Conservation (phyloP, 2,329 filamentous ascomycete genomes). For the Piedraia hortae region DNA sequence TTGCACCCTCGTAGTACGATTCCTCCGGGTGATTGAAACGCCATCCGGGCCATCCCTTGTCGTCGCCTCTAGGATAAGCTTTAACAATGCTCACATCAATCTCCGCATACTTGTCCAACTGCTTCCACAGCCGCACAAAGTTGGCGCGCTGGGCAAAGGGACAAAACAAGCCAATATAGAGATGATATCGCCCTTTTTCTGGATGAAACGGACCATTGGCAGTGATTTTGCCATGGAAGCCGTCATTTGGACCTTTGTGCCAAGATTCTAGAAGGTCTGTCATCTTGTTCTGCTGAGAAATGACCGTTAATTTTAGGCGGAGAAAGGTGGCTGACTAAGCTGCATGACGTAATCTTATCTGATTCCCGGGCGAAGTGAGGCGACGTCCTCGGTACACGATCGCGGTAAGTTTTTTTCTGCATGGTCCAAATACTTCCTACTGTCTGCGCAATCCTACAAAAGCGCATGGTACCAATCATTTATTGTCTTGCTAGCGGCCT, state of each 20-base stretch:
- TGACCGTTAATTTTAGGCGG: too few relatives aligned
- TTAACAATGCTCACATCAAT: conserved; percentile 31
- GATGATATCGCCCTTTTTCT: conserved; percentile 25
- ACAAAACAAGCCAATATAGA: conserved; percentile 34
- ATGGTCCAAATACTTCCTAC: too few relatives aligned
- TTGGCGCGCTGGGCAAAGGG: conserved; percentile 35
- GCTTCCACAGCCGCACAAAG: conserved; percentile 29
- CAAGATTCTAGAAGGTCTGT: too few relatives aligned
- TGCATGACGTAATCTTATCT: not conserved
- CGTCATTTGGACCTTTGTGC: conserved; percentile 14
- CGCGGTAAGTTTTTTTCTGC: too few relatives aligned
- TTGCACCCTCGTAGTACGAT: conserved; percentile 23
- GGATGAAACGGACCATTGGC: conserved; percentile 21
- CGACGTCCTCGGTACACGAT: too few relatives aligned
- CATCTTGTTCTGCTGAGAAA: too few relatives aligned
- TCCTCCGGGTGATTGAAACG: conserved; percentile 23
- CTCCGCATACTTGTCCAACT: conserved; percentile 20
- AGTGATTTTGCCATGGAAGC: conserved; percentile 25
- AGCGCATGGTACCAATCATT: too few relatives aligned
- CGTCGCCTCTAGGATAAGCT: conserved; percentile 38
- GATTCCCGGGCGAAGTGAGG: too few relatives aligned
- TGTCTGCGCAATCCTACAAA: too few relatives aligned
- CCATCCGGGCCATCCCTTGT: conserved; percentile 35
- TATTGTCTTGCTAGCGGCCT: too few relatives aligned
- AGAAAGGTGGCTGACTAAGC: too few relatives aligned